Percentiles rank a stretch among this genome's conserved stretches.
phyloP scores from a whole-genome alignment of 352 stramenopile genomes.

The Pythium catenulatum region DNA sequence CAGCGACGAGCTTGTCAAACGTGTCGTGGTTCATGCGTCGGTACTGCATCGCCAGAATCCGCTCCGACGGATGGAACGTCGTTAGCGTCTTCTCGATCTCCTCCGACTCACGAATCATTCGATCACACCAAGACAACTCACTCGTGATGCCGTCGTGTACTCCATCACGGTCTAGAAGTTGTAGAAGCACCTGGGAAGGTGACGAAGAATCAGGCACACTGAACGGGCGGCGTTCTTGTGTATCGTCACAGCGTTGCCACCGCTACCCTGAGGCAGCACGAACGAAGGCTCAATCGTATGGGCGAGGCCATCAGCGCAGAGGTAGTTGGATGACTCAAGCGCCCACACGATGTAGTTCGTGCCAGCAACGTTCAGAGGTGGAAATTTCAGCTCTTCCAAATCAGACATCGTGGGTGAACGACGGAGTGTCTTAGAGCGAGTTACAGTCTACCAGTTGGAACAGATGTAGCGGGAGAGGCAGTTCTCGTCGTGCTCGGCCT shows the following conservation, averaged over 20 bases:
- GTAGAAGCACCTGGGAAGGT: constrained; percentile 23
- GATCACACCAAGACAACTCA: constrained; percentile 2
- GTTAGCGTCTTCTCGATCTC: not conserved
- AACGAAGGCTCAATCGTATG: not conserved
- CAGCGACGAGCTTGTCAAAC: too few species aligned
- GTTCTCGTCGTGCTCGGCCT: not conserved
- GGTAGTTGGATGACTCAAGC: constrained; percentile 32
- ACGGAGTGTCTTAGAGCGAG: not conserved
- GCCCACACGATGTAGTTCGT: constrained; percentile 44
- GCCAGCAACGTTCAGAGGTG: constrained; percentile 1
- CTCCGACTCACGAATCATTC: not conserved
- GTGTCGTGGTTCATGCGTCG: too few species aligned
- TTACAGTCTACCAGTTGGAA: not conserved
- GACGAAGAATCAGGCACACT: constrained; percentile 21
- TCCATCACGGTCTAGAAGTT: too few species aligned
- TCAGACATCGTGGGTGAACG: not conserved
- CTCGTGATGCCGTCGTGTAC: too few species aligned
- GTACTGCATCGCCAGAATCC: too few species aligned
- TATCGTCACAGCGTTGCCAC: not conserved
- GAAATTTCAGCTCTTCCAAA: constrained; percentile 28
- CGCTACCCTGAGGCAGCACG: not conserved
- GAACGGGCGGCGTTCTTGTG: not conserved
- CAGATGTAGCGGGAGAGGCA: not conserved
- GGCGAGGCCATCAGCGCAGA: constrained; percentile 23
- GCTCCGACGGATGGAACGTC: too few species aligned